phyloP scores from a whole-genome alignment of 2,329 filamentous ascomycete genomes.

The Xylariaceae sp. region DNA sequence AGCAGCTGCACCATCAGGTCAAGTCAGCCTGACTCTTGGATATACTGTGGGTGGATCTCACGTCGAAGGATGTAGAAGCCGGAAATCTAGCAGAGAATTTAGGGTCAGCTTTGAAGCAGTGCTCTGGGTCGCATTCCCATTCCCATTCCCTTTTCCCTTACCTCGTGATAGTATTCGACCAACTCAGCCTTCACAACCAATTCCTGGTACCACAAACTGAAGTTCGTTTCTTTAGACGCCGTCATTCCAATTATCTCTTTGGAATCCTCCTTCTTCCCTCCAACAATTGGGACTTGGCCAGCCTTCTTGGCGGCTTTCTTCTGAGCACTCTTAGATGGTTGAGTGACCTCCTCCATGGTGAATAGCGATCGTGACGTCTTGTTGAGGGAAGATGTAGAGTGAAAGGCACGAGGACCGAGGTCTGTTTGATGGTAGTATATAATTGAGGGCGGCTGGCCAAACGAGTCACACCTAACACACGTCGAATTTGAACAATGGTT shows the following conservation, averaged over 20 bases:
- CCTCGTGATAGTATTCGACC: slow-evolving; percentile 85
- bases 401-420: neutral
- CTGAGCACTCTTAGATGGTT: slow-evolving; percentile 66
- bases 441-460: neutral
- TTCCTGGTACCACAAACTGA: slow-evolving; percentile 96
- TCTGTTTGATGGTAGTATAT: neutral
- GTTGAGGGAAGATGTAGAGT: neutral
- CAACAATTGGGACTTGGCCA: slow-evolving; percentile 61
- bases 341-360: slow-evolving; percentile 31
- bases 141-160: slow-evolving; percentile 16
- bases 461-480: slow-evolving; percentile 7
- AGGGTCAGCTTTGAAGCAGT: slow-evolving; percentile 8
- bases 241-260: slow-evolving; percentile 76
- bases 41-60: slow-evolving; percentile 33
- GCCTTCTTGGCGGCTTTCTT: slow-evolving; percentile 70
- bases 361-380: neutral
- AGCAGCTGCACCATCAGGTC: slow-evolving; percentile 44
- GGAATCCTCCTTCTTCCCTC: slow-evolving; percentile 58
- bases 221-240: slow-evolving; percentile 59
- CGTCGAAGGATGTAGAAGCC: slow-evolving; percentile 93
- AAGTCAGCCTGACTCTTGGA: slow-evolving; percentile 13
- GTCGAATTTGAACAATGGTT: slow-evolving; percentile 8
- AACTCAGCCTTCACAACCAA: slow-evolving; percentile 96
- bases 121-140: neutral
- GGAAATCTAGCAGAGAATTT: slow-evolving; percentile 72